A percentile compares a stretch with the other conserved stretches of the same genome.
Conservation (phyloP, 129 eudicot species). For the Logfia minima region DNA sequence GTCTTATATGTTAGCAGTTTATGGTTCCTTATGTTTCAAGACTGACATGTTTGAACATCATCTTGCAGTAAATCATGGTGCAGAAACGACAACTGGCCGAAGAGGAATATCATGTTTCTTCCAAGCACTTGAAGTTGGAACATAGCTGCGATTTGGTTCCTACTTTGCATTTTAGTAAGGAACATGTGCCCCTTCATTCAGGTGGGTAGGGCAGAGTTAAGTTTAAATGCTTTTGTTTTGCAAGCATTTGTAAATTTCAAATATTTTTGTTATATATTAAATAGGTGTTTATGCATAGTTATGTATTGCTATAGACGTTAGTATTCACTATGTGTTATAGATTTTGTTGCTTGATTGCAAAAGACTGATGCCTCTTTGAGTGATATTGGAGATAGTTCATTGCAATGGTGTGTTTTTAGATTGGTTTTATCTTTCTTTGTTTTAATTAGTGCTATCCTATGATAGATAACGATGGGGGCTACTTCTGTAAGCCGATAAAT, state of each 20-base stretch:
- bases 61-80: slow-evolving; percentile 55
- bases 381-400: background rate
- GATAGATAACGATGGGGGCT: slow-evolving; percentile 42
- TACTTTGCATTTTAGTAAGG: slow-evolving; percentile 33
- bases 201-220: slow-evolving; percentile 45
- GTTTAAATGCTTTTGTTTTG: background rate
- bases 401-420: background rate
- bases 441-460: slow-evolving; percentile 34
- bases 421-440: slow-evolving; percentile 5
- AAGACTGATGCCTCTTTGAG: background rate
- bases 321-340: background rate
- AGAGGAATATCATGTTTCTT: slow-evolving; percentile 43
- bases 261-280: background rate
- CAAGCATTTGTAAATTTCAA: slow-evolving; percentile 15
- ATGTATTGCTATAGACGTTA: background rate
- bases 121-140: slow-evolving; percentile 51
- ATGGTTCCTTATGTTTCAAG: background rate
- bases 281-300: background rate
- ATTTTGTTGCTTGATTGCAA: background rate
- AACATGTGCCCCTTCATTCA: slow-evolving; percentile 28
- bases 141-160: slow-evolving; percentile 34
- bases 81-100: slow-evolving; percentile 55
- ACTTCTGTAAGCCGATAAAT: slow-evolving; percentile 17
- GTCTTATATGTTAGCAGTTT: background rate
- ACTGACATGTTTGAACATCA: background rate